Conservation (phyloP, 495 filamentous ascomycete genomes). For the Amorphotheca resinae region DNA sequence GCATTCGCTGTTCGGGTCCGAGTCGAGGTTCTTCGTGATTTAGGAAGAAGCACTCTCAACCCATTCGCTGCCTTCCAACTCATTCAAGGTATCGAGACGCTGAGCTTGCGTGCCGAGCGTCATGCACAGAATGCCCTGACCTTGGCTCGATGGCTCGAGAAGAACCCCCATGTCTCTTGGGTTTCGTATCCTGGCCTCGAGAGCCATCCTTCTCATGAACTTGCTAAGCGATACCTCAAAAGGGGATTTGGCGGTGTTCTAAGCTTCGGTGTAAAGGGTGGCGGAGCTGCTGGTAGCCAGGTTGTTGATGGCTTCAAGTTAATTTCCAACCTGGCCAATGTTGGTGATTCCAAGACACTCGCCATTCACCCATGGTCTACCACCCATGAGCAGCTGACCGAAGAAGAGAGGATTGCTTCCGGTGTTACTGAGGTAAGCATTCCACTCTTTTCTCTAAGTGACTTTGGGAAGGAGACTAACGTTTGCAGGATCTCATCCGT, state of each 20-base stretch:
- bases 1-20: slow-evolving; percentile 69
- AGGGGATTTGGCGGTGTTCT: slow-evolving; percentile 87
- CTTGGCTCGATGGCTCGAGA: slow-evolving; percentile 74
- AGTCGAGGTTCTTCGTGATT: slow-evolving; percentile 79
- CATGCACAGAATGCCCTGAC: slow-evolving; percentile 78
- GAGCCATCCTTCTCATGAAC: slow-evolving; percentile 64
- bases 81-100: slow-evolving; percentile 78
- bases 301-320: slow-evolving; percentile 93
- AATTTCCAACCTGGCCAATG: slow-evolving; percentile 80
- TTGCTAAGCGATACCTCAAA: slow-evolving; percentile 81
- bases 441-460: not conserved
- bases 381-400: slow-evolving; percentile 85
- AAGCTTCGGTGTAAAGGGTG: slow-evolving; percentile 88
- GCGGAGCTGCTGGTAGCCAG: slow-evolving; percentile 63
- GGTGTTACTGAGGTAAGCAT: slow-evolving; percentile 63
- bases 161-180: slow-evolving; percentile 57
- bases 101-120: slow-evolving; percentile 73
- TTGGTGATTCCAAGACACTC: slow-evolving; percentile 75
- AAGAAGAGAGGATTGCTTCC: slow-evolving; percentile 67
- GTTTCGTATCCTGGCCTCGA: slow-evolving; percentile 87
- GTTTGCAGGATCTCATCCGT: slow-evolving; percentile 62
- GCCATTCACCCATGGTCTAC: slow-evolving; percentile 96
- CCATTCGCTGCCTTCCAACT: slow-evolving; percentile 95
- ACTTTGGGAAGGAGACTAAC: slow-evolving; percentile 5
- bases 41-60: slow-evolving; percentile 77